Base-by-base conservation (phyloP, 2,329 filamentous ascomycete species). In the Gyromitra esculenta region DNA sequence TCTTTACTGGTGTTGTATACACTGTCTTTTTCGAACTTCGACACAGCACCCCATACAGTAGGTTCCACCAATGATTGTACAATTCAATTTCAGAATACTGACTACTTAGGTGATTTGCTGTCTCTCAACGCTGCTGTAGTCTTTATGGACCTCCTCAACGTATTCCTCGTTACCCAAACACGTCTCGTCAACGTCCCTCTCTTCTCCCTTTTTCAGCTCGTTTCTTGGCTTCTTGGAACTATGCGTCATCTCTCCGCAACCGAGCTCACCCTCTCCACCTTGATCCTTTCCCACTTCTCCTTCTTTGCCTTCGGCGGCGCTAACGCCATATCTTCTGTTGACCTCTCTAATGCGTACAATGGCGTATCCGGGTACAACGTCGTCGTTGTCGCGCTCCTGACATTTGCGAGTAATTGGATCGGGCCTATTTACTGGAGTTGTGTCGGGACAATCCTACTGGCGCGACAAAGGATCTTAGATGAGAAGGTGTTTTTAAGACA, bases 271-370 rank as follows among this genome's bases (percentile, higher is more conserved):
- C 88, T 90, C 8, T 91, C 91, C 0, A 89, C 89, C 7, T 85
- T 97, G 43, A 88, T 98, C 43, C 86, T 97, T 52, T 91, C 96
- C 80, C 91, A 94, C 84, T 86, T 89, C 45, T 90, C 91, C 66
- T 99, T 97, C 87, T 99, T 98, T 82, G 91, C 93, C 39, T 89
- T 93, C 78, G 96, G 94, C 31, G 94, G 94, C 82, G 93, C 92
- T 60, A 99, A 99, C 83, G 92, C 96, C 52, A 97, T 99, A 80
- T 97, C 94, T 11, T 95, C 92, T n/a, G 89, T 99, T 81, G 94
- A 98, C 82, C 88, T 99, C 21, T 96, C 93, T 5, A 97, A 91
- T 82, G 94, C 94, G 0, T 99, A 99, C 85, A 99, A 99, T 81
- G 96, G 96, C 78, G 87, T 99, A 48, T 88, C 87, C 64, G 89